A percentile compares a stretch with the other conserved stretches of the same genome.
phyloP scores from a whole-genome alignment of 441 rosid species.

The Flueggea neowawraea region DNA sequence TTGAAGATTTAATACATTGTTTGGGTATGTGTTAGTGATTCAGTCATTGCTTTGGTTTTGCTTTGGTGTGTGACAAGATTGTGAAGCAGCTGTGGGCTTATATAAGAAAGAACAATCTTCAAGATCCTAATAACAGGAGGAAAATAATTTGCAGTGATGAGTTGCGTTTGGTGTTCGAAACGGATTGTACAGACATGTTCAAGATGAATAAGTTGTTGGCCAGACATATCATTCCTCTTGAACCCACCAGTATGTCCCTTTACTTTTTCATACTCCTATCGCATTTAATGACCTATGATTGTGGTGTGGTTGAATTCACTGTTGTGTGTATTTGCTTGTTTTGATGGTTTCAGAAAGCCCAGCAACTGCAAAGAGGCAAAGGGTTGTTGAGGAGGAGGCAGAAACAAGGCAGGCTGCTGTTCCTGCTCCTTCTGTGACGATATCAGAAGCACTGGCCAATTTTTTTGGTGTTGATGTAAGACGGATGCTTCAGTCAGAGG shows the following conservation, averaged over 20 bases:
- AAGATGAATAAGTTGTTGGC: constrained; percentile 83
- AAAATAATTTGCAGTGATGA: constrained; percentile 85
- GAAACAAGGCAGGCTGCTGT: not conserved
- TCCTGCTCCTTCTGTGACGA: constrained; percentile 2
- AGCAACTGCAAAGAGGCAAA: not conserved
- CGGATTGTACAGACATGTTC: constrained; percentile 92
- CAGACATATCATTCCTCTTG: constrained; percentile 71
- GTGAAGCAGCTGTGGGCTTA: constrained; percentile 91
- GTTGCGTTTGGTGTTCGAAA: constrained; percentile 72
- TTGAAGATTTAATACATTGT: constrained; percentile 1
- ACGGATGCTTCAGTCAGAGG: constrained; percentile 10
- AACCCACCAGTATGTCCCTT: constrained; percentile 46
- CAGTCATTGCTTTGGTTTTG: too few species aligned
- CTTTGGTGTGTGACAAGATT: constrained; percentile 35
- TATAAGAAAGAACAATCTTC: constrained; percentile 84
- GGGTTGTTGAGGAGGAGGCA: not conserved
- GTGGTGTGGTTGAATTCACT: not conserved
- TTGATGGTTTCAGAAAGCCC: constrained; percentile 5
- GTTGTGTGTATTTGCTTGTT: not conserved
- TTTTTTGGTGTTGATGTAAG: constrained; percentile 9
- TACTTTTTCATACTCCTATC: not conserved
- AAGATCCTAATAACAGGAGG: constrained; percentile 86
- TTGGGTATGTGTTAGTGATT: constrained; percentile 5
- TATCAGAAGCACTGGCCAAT: constrained; percentile 4
- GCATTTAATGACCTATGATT: not conserved